phyloP scores from a whole-genome alignment of 179 eudicot species.

The Spinacia oleracea region DNA sequence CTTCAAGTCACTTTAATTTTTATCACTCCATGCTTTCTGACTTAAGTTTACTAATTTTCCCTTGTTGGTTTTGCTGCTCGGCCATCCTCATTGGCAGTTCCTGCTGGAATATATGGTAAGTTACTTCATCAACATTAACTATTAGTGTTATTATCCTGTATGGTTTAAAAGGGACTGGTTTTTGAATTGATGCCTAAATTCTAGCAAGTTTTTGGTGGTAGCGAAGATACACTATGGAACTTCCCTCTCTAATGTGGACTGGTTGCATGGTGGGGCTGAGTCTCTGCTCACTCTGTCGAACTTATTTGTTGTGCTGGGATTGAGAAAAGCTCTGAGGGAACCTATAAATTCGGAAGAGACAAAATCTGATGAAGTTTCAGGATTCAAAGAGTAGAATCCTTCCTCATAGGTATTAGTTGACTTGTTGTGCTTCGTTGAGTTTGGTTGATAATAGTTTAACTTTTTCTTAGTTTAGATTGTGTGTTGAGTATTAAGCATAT shows the following conservation, averaged over 20 bases:
- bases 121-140: constrained; percentile 23
- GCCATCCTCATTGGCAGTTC: constrained; percentile 57
- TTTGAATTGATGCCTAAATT: constrained; percentile 7
- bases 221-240: constrained; percentile 98
- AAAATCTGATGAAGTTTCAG: constrained; percentile 36
- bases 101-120: constrained; percentile 99
- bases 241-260: constrained; percentile 95
- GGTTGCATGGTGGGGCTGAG: constrained; percentile 99
- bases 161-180: neutral
- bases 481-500: constrained; percentile 7
- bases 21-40: neutral
- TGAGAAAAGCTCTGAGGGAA: constrained; percentile 71
- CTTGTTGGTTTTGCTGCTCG: constrained; percentile 35
- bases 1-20: constrained; percentile 1
- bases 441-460: constrained; percentile 4
- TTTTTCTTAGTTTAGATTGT: neutral
- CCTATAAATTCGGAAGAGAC: constrained; percentile 34
- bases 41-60: constrained; percentile 26
- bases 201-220: constrained; percentile 31
- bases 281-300: constrained; percentile 92
- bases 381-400: constrained; percentile 45
- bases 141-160: neutral
- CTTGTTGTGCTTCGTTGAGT: neutral
- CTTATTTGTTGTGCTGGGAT: constrained; percentile 89
- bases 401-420: constrained; percentile 26